Evolutionary conservation across 225 moss, liverwort and hornwort genomes (phyloP), one percentile per base, ranked within the genome.

Genomic region (Marchantia polymorpha): DNA sequence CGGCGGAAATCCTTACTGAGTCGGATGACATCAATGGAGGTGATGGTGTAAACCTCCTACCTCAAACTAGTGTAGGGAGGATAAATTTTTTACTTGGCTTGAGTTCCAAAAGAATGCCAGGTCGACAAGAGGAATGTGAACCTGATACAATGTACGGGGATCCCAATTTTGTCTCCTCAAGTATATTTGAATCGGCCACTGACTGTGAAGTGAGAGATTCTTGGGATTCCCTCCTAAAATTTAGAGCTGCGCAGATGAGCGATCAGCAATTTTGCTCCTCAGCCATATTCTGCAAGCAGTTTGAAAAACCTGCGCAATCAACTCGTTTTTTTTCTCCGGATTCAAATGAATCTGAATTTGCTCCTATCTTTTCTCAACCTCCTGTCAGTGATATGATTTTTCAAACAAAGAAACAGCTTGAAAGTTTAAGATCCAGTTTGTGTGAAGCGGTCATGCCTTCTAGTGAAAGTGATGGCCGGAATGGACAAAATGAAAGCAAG

Each of bases 191-290:
- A 74, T 81, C 80, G 14, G 74, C 78, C 11, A 78, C 73, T 31
- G 81, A 76, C 2, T 64, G 51, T 31, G 81, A 82, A 53, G 10
- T 81, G 58, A 83, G 72, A 76, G 88, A 88, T 53, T 83, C 85
- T 23, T 88, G 88, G 88, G 88, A 88, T 60, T 85, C 88, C 52
- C 81, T 88, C 11, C 47, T 80, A 65, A 77, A 85, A 27, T 88
- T 88, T 31, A 75, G 82, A 66, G 75, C 83, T 70, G 78, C 75
- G 16, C 80, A 88, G 69, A 74, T 83, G 82, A 77, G 64, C 61
- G 74, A 84, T 50, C 66, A 72, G 6, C 79, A 83, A 31, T 76
- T 84, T 69, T 84, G 51, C 64, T 85, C 84, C n/a, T 82, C 87
- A 3, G 78, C 78, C 77, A 55, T 83, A 67, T 82, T 81, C 58